phyloP scores from a whole-genome alignment of 2,329 filamentous ascomycete genomes.

The Fusarium equiseti region DNA sequence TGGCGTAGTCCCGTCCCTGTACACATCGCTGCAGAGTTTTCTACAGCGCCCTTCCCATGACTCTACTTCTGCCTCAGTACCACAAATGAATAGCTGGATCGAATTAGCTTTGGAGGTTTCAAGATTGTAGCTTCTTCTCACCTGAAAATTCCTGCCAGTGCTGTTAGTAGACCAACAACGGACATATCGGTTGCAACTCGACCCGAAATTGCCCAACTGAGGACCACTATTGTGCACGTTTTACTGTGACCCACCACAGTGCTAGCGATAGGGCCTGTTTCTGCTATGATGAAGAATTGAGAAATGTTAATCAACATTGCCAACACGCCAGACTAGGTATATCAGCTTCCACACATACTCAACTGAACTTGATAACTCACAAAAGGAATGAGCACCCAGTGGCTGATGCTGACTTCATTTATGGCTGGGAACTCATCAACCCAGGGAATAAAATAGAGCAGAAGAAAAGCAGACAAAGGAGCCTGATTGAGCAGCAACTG shows the following conservation, averaged over 20 bases:
- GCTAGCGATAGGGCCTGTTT: constrained; percentile 72
- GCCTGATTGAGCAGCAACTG: constrained; percentile 78
- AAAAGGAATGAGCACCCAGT: constrained; percentile 70
- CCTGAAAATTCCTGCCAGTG: too few relatives aligned
- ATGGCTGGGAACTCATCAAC: constrained; percentile 64
- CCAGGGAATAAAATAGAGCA: constrained; percentile 75
- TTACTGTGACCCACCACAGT: constrained; percentile 76
- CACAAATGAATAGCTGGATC: too few relatives aligned
- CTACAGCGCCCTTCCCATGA: too few relatives aligned
- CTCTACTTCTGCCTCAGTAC: too few relatives aligned
- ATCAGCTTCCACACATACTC: not conserved
- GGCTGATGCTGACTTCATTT: not conserved
- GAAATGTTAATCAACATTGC: constrained; percentile 75
- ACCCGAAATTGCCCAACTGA: constrained; percentile 70
- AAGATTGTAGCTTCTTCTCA: too few relatives aligned
- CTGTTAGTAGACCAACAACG: not conserved
- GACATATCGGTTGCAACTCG: not conserved
- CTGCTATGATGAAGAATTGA: constrained; percentile 72
- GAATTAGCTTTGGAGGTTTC: too few relatives aligned
- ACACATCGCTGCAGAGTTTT: too few relatives aligned
- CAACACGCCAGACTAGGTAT: constrained; percentile 68
- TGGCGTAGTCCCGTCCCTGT: too few relatives aligned
- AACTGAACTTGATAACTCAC: constrained; percentile 53
- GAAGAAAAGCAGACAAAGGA: constrained; percentile 70
- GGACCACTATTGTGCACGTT: constrained; percentile 69